phyloP scores from a whole-genome alignment of 2,329 filamentous ascomycete species.

The Fusarium chuoi region DNA sequence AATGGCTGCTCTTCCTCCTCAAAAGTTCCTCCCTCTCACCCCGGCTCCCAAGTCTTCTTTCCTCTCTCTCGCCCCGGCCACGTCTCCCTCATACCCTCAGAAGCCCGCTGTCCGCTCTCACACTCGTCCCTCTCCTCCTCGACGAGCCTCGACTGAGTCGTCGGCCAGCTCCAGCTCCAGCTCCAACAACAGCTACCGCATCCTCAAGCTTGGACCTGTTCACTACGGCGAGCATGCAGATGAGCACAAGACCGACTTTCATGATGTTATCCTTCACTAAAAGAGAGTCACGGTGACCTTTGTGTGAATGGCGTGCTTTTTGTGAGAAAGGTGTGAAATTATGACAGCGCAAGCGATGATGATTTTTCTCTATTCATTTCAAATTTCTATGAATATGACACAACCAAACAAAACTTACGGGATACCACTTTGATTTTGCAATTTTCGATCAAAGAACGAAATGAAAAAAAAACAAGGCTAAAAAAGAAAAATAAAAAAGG shows the following conservation, averaged over 20 bases:
- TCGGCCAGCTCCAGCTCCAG: slow-evolving; percentile 47
- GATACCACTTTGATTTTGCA: slow-evolving; percentile 3
- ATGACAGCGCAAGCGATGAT: slow-evolving; percentile 29
- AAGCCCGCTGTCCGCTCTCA: slow-evolving; percentile 48
- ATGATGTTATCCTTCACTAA: slow-evolving; percentile 58
- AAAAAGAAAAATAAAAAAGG: neutral
- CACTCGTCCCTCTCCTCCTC: slow-evolving; percentile 43
- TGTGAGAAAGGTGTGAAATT: slow-evolving; percentile 6
- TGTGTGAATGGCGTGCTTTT: slow-evolving; percentile 10
- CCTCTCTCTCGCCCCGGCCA: slow-evolving; percentile 68
- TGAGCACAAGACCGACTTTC: slow-evolving; percentile 67
- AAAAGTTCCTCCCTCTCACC: slow-evolving; percentile 44
- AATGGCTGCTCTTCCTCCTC: slow-evolving; percentile 42
- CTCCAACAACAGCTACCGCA: slow-evolving; percentile 55
- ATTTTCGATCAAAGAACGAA: neutral
- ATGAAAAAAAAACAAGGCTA: neutral
- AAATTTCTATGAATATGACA: neutral
- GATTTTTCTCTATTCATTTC: slow-evolving; percentile 13
- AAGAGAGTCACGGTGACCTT: slow-evolving; percentile 19
- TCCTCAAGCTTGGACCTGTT: slow-evolving; percentile 73
- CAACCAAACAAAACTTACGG: neutral
- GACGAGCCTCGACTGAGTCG: slow-evolving; percentile 60
- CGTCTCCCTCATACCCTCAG: slow-evolving; percentile 66
- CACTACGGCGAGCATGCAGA: slow-evolving; percentile 70
- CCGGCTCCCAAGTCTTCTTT: slow-evolving; percentile 51